A percentile compares a stretch with the other conserved stretches of the same genome.
These are phyloP conservation scores for Cystobasidium sp. DNA, from an alignment of 1,284 basidiomycete species.

Conservation along the genomic window DNA sequence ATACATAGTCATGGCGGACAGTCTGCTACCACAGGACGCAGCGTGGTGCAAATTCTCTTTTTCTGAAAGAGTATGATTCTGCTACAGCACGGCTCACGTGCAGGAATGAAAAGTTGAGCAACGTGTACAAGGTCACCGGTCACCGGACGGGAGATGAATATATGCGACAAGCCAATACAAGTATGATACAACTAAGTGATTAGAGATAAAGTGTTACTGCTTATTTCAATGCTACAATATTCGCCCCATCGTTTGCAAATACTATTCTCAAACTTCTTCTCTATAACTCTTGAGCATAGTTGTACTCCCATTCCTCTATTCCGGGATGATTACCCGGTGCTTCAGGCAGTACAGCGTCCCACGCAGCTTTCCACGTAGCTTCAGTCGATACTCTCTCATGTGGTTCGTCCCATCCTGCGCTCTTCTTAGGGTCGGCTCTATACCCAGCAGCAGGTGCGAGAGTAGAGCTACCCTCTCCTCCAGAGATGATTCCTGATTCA, in stretches of 20 bases:
- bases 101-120: too few relatives aligned
- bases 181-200: too few relatives aligned
- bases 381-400: background rate
- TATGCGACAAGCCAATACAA: too few relatives aligned
- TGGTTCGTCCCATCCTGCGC: background rate
- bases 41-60: too few relatives aligned
- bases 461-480: background rate
- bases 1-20: too few relatives aligned
- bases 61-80: too few relatives aligned
- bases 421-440: background rate
- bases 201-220: background rate
- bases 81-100: too few relatives aligned
- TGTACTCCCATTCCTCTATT: slow-evolving; percentile 13
- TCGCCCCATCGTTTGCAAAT: background rate
- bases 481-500: background rate
- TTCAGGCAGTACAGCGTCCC: background rate
- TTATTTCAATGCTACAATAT: background rate
- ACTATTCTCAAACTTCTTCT: background rate
- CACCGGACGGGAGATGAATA: too few relatives aligned
- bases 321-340: background rate
- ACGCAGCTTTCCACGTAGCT: slow-evolving; percentile 1
- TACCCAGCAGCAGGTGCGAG: background rate
- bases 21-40: too few relatives aligned
- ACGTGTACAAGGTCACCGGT: too few relatives aligned
- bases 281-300: slow-evolving; percentile 1